Evolutionary conservation across 441 rosid species (phyloP), one percentile per base, ranked within the genome.

Genomic region (Pelargonium cotyledonis): DNA sequence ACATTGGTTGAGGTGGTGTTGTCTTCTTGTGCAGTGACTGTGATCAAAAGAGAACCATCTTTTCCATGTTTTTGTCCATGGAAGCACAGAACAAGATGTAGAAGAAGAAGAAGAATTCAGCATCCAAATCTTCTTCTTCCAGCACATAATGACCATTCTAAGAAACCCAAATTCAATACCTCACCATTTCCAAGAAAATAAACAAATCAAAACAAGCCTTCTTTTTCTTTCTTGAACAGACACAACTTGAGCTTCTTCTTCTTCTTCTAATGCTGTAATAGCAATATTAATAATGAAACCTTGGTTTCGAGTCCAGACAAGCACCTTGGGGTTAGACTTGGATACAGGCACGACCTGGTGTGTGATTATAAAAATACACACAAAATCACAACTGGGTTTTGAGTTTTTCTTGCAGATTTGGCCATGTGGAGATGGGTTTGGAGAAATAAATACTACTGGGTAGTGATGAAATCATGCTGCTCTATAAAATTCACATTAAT

Each of bases 381-480:
- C 38, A 31, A 31, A 31, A 31, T 31, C 38, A 31, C 38, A 31
- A 21, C 23, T 21, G 23, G 23, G 23, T 21, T 21, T 21, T 21
- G 60, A 79, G 29, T 26, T 26, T 26, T 26, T 26, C 80, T 83
- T 60, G 80, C 81, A 88, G 82, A 72, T 77, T 79, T 81, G 77
- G 69, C 78, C 91, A 86, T 86, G 91, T 53, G 58, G 58, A 53
- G 58, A 15, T 89, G 94, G 85, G 79, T 69, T 77, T 76, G 82
- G 78, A 72, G 82, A 63, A 82, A 80, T 86, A 85, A 80, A 84
- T 53, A 53, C 15, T 80, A 85, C 81, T 66, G 74, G 71, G 84
- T 79, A 81, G 84, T 82, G 90, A 80, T 79, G 89, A 88, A 85
- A 87, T 89, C 90, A 84, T 87, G 88, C 70, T 53, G 18, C 19